Conservation (phyloP, 495 filamentous ascomycete genomes). For the Penicillium lagena region DNA sequence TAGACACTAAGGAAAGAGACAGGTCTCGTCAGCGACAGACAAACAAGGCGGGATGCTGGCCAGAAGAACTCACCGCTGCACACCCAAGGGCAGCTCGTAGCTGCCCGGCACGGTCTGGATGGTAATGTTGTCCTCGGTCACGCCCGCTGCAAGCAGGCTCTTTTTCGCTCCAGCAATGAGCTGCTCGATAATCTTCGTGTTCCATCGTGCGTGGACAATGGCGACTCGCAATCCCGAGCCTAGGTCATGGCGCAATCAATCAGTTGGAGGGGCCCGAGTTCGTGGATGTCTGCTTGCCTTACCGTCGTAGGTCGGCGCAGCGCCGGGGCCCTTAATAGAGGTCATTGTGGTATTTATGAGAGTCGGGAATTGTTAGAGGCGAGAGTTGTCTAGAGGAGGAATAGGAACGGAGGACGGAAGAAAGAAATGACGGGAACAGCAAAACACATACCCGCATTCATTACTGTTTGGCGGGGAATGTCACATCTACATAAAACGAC, state of each 20-base stretch:
- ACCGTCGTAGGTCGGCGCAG: conserved; percentile 45
- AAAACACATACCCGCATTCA: neutral
- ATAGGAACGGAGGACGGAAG: neutral
- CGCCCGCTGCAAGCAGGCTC: conserved; percentile 60
- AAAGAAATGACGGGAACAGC: neutral
- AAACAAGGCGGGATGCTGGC: neutral
- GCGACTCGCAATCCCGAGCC: conserved; percentile 83
- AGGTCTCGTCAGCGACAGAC: no score
- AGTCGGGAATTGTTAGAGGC: neutral
- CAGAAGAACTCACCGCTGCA: conserved; percentile 56
- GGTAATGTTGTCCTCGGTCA: conserved; percentile 80
- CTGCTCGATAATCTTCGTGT: conserved; percentile 67
- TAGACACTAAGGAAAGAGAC: conserved; percentile 53
- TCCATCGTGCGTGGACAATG: conserved; percentile 96
- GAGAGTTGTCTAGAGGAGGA: neutral
- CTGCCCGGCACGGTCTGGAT: conserved; percentile 85
- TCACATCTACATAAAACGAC: no score
- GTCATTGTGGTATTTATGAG: conserved; percentile 20
- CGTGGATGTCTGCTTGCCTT: conserved; percentile 4
- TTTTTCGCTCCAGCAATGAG: conserved; percentile 69
- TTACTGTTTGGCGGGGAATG: no score
- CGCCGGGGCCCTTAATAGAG: conserved; percentile 55
- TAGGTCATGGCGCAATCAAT: conserved; percentile 14
- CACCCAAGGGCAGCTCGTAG: conserved; percentile 87
- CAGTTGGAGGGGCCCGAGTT: neutral